Percentiles rank a stretch among this genome's conserved stretches.
Evolutionary conservation across 352 stramenopile species (phyloP).

Genomic region (Phytophthora syringae): DNA sequence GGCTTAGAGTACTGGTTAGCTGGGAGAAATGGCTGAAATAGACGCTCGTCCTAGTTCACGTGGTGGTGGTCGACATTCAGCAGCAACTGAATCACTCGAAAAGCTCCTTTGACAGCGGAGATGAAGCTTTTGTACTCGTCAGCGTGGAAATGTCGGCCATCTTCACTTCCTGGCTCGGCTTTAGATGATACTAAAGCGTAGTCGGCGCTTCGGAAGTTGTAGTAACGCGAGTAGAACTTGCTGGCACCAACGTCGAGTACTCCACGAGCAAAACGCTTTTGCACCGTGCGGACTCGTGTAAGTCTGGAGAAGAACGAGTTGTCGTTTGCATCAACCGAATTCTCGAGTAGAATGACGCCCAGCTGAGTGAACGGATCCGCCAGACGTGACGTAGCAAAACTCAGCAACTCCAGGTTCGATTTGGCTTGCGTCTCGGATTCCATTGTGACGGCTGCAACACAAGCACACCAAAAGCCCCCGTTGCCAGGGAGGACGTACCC

Average conservation of each 20-base stretch:
- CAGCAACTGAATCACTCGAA: constrained; percentile 31
- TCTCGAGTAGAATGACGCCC: constrained; percentile 32
- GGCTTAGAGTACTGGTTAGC: background rate
- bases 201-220: constrained; percentile 20
- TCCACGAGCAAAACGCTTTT: constrained; percentile 26
- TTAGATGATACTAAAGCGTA: constrained; percentile 20
- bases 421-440: constrained; percentile 5
- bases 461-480: constrained; percentile 35
- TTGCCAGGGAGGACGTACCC: constrained; percentile 31
- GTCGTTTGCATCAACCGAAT: constrained; percentile 8
- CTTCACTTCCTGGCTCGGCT: constrained; percentile 25
- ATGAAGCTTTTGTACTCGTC: constrained; percentile 20
- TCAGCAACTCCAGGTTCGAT: constrained; percentile 11
- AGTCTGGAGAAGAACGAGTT: constrained; percentile 30
- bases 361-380: constrained; percentile 18
- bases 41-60: constrained; percentile 27
- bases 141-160: constrained; percentile 14
- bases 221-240: constrained; percentile 38
- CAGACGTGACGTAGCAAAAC: constrained; percentile 11
- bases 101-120: constrained; percentile 9
- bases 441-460: constrained; percentile 19
- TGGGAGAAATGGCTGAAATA: constrained; percentile 22
- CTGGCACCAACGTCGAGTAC: constrained; percentile 24
- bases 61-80: constrained; percentile 22
- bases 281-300: constrained; percentile 13